Percentiles rank a stretch among this genome's conserved stretches.
Conservation (phyloP, 768 basidiomycete genomes). For the Tylopilus sp. region DNA sequence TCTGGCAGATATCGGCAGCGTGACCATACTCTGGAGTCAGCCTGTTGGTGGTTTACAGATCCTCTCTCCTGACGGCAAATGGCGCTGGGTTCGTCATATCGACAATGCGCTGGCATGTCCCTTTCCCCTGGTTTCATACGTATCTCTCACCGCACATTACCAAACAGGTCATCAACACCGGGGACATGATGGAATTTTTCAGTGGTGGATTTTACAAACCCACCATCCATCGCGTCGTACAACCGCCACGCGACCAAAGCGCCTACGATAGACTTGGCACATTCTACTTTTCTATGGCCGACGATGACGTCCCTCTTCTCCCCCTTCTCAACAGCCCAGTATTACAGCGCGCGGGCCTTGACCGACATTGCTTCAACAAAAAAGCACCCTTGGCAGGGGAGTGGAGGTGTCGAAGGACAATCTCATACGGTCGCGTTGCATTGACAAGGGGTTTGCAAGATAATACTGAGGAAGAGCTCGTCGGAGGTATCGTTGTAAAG, state of each 20-base stretch:
- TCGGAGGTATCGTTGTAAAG: no score
- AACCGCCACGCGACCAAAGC: conserved; percentile 52
- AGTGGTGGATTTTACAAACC: conserved; percentile 56
- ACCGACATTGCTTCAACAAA: conserved; percentile 33
- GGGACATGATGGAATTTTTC: conserved; percentile 56
- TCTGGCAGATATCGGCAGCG: conserved; percentile 49
- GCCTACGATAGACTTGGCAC: conserved; percentile 46
- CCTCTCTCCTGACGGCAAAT: conserved; percentile 45
- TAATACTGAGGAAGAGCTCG: conserved; percentile 36
- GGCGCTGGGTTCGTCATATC: conserved; percentile 58
- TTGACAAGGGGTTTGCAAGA: conserved; percentile 38
- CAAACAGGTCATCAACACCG: conserved; percentile 58
- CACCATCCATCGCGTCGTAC: conserved; percentile 59
- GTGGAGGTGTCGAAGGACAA: conserved; percentile 49
- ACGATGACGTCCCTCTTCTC: conserved; percentile 46
- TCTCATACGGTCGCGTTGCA: conserved; percentile 47
- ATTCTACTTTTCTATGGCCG: conserved; percentile 53
- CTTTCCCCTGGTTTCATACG: neutral
- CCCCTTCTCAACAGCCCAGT: conserved; percentile 48
- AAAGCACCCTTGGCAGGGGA: conserved; percentile 46
- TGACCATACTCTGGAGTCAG: conserved; percentile 59
- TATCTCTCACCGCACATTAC: neutral
- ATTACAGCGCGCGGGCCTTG: conserved; percentile 41
- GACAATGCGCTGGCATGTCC: conserved; percentile 49
- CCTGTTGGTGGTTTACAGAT: conserved; percentile 59